Evolutionary conservation across 2,329 filamentous ascomycete species (phyloP).

Genomic region (Hymenoscyphus fraxineus): DNA sequence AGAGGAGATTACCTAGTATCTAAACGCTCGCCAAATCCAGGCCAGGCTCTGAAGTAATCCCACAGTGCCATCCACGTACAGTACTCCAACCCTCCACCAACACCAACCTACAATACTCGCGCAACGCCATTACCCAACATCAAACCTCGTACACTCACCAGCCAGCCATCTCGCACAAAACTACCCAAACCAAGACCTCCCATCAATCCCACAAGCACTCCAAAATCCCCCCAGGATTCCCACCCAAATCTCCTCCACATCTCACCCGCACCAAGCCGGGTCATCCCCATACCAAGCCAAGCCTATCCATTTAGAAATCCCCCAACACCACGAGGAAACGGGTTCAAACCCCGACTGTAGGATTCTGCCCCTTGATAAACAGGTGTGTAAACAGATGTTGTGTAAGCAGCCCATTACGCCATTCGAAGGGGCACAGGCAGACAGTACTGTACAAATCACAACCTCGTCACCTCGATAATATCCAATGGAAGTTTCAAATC

Average conservation of each 20-base stretch:
- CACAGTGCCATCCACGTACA: no score
- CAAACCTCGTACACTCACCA: neutral
- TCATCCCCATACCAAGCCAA: neutral
- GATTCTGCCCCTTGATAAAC: no score
- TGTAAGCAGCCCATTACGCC: neutral
- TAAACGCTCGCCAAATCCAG: neutral
- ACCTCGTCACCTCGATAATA: no score
- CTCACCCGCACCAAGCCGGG: neutral
- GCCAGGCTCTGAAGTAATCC: no score
- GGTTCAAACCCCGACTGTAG: neutral
- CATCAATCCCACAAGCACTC: neutral
- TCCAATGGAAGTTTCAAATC: no score
- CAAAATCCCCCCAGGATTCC: neutral
- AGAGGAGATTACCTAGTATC: neutral
- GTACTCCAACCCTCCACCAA: no score
- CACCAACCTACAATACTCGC: no score
- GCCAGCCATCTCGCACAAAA: constrained; percentile 1
- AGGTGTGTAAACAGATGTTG: no score
- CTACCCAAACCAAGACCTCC: neutral
- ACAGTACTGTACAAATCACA: no score
- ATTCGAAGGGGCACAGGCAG: no score
- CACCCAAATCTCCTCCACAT: constrained; percentile 1
- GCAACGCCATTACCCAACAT: neutral
- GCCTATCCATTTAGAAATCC: no score
- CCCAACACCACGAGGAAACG: neutral